These are phyloP conservation scores for Neurospora tetraspora DNA, from an alignment of 495 filamentous ascomycete genomes.

Conservation along the genomic window DNA sequence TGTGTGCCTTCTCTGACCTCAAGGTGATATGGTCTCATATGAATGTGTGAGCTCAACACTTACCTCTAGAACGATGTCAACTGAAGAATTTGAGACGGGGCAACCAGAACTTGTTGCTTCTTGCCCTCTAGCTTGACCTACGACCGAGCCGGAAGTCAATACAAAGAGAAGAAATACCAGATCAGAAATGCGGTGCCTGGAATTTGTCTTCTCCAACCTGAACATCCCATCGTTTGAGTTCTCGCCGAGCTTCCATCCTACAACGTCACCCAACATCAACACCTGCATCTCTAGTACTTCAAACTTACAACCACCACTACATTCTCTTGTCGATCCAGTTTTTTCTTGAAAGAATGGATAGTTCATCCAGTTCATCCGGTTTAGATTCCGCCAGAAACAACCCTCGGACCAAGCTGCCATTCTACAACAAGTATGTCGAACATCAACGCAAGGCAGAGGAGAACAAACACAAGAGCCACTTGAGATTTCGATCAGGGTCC, in stretches of 20 bases:
- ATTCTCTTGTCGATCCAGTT: not conserved
- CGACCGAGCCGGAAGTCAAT: not conserved
- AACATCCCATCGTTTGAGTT: not conserved
- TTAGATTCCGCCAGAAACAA: not conserved
- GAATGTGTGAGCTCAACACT: not conserved
- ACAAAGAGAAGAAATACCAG: not conserved
- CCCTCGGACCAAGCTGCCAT: not conserved
- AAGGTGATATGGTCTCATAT: not conserved
- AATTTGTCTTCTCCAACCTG: not conserved
- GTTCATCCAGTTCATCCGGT: not conserved
- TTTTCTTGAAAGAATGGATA: not conserved
- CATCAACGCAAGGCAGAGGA: not conserved
- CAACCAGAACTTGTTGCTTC: not conserved
- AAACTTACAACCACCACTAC: not conserved
- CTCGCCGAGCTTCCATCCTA: not conserved
- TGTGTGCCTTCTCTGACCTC: not conserved
- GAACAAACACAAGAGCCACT: not conserved
- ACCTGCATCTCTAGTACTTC: not conserved
- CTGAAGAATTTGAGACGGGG: not conserved
- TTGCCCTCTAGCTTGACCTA: not conserved
- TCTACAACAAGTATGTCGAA: not conserved
- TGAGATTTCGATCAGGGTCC: not conserved
- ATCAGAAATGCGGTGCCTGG: not conserved
- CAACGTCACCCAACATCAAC: not conserved
- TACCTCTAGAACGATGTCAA: not conserved